Base-by-base conservation (phyloP, 2,329 filamentous ascomycete genomes). In the Xylariaceae sp. region DNA sequence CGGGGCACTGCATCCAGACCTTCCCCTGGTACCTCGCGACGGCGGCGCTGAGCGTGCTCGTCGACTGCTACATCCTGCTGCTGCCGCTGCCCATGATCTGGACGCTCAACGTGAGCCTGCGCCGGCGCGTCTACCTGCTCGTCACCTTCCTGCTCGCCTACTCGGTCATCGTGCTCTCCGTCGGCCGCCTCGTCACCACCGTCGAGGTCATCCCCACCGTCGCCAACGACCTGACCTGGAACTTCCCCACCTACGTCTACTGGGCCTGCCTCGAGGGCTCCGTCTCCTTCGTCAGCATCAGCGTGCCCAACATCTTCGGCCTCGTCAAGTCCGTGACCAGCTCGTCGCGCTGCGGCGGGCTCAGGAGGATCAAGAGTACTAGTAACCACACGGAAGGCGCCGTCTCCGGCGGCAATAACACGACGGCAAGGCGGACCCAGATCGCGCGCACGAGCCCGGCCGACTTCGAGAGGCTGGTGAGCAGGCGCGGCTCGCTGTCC, bases 21-120 rank as follows among this genome's bases (percentile, higher is more conserved):
- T 42, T 32, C 11, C 19, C 22, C 18, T 39, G 39, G 36, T 42
- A 36, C 24, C 18, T 42, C 6, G 14, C 22, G 13, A 42, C 39
- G 8, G 39, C 36, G 7, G n/a, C 27, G 15, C 16, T 39, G 15
- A 37, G 34, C 22, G 29, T 42, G 4, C n/a, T 37, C 10, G 29
- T 42, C 23, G 39, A 42, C 21, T 28, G 36, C 27, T 42, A 36
- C 28, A 32, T 32, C 31, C 14, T 32, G 13, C 4, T 32, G 14
- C 17, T 32, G 21, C 31, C 31, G 13, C 9, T 32, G 31, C 31
- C 31, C 6, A 6, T 32, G n/a, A 19, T 32, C n/a, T 32, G 31
- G 31, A 15, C n/a, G 24, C 31, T 32, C n/a, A 8, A 32, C 14
- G 31, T 15, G 19, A 13, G 19, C 5, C 5, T 25, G 11, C 25